A percentile compares a stretch with the other conserved stretches of the same genome.
phyloP scores from a whole-genome alignment of 495 filamentous ascomycete genomes.

The Penicillium ochrochloron region DNA sequence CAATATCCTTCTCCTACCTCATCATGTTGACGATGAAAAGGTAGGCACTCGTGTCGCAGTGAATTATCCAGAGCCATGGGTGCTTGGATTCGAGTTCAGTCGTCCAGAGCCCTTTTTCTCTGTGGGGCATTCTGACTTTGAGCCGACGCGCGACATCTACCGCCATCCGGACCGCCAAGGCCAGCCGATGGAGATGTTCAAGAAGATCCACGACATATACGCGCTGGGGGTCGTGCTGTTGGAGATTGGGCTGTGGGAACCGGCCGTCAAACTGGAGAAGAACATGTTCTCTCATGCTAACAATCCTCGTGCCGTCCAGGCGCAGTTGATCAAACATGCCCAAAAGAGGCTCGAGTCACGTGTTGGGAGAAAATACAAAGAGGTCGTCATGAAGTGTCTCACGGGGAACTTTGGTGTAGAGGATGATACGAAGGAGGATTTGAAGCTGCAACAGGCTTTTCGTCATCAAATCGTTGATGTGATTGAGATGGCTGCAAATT shows the following conservation, averaged over 20 bases:
- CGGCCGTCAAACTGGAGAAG: slow-evolving; percentile 9
- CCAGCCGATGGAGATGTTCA: slow-evolving; percentile 13
- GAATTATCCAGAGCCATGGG: slow-evolving; percentile 12
- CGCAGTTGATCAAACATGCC: slow-evolving; percentile 9
- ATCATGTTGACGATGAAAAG: neutral
- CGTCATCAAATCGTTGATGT: slow-evolving; percentile 10
- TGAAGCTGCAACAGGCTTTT: slow-evolving; percentile 5
- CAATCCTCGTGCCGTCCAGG: slow-evolving; percentile 5
- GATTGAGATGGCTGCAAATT: slow-evolving; percentile 11
- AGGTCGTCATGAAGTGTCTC: slow-evolving; percentile 10
- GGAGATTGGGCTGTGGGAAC: slow-evolving; percentile 12
- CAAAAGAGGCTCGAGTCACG: slow-evolving; percentile 5
- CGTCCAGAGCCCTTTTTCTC: slow-evolving; percentile 10
- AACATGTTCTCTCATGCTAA: slow-evolving; percentile 1
- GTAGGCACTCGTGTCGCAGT: neutral
- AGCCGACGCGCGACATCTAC: slow-evolving; percentile 12
- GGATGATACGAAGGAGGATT: slow-evolving; percentile 14
- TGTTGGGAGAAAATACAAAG: slow-evolving; percentile 8
- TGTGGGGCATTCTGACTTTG: slow-evolving; percentile 11
- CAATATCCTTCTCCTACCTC: slow-evolving; percentile 9
- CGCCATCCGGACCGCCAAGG: slow-evolving; percentile 12
- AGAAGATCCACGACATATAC: slow-evolving; percentile 14
- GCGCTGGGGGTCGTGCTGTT: slow-evolving; percentile 7
- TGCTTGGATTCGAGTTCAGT: slow-evolving; percentile 12
- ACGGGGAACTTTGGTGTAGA: slow-evolving; percentile 2